Evolutionary conservation across 2,329 filamentous ascomycete species (phyloP), one percentile per base, ranked within the genome.

Genomic region (Xylaria multiplex): DNA sequence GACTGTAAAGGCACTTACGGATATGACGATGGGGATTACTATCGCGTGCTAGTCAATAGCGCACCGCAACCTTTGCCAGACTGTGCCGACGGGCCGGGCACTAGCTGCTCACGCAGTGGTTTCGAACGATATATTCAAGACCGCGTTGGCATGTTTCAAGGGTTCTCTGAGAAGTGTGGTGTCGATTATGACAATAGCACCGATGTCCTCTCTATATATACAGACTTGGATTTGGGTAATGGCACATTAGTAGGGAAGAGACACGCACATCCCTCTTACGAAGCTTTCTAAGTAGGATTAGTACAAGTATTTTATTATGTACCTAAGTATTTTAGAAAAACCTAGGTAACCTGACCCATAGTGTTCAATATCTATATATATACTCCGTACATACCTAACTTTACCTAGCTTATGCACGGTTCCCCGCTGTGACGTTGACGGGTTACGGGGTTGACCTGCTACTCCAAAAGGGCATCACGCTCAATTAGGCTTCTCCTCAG

Each of bases 1-100:
- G 82, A 88, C 61, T 91, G 90, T 76, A 77, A 76, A 2, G 81
- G 83, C n/a, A 84, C 84, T 71, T 84, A 84, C 65, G 85, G 87
- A 6, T 88, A 82, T 73, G 76, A 81, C 1, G 81, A 85, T 9
- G 83, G 83, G 11, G 83, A 86, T 22, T 83, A 81, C 70, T 82
- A 82, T 71, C 78, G 81, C n/a, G 78, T 79, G 8, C 74, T 83
- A 4, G 79, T 82, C 46, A 83, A 83, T 72, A 80, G 76, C 69
- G 77, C 80, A 5, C 80, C 81, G 4, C 81, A 83, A 69, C 75
- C 77, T 16, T 67, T 84, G 59, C 77, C 80, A 0, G 77, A 75
- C 54, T 84, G 82, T 63, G 75, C 70, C 0, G 81, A 82, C 62
- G 82, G 82, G 0, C 82, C 82, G 0, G 81, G 80, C 2, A 81